Conservation (phyloP, 768 basidiomycete genomes). For the Hydnomerulius pinastri region DNA sequence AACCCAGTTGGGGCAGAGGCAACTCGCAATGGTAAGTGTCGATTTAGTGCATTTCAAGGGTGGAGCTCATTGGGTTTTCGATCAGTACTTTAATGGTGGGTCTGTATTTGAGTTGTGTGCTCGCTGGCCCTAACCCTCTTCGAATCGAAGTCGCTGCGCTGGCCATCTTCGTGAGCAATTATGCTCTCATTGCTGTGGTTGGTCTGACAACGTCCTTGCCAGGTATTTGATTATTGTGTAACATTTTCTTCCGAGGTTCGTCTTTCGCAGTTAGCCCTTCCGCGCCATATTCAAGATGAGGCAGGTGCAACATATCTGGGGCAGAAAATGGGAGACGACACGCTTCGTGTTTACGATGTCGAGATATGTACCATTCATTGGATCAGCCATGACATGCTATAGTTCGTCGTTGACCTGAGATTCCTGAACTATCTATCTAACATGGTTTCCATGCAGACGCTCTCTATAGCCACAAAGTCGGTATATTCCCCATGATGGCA, state of each 20-base stretch:
- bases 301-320: conserved; percentile 26
- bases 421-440: not conserved
- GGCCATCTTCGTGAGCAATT: conserved; percentile 14
- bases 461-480: conserved; percentile 4
- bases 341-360: conserved; percentile 27
- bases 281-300: not conserved
- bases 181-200: not conserved
- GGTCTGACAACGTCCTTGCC: not conserved
- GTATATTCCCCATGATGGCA: not conserved
- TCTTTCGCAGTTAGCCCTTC: not conserved
- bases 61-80: not conserved
- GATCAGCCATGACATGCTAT: conserved; percentile 18
- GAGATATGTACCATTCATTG: conserved; percentile 29
- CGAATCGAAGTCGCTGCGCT: conserved; percentile 21
- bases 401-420: conserved; percentile 7
- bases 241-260: conserved; percentile 24
- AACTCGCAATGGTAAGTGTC: conserved; percentile 21
- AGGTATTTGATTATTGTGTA: conserved; percentile 24
- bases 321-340: conserved; percentile 22
- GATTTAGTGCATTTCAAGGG: not conserved
- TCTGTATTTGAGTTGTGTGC: not conserved
- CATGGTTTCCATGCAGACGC: conserved; percentile 3
- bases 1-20: conserved; percentile 16
- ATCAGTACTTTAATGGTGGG: conserved; percentile 22
- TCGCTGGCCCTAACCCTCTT: not conserved